A percentile compares a stretch with the other conserved stretches of the same genome.
These are phyloP conservation scores for Medicago arabica DNA, from an alignment of 306 rosid species.

Conservation along the genomic window DNA sequence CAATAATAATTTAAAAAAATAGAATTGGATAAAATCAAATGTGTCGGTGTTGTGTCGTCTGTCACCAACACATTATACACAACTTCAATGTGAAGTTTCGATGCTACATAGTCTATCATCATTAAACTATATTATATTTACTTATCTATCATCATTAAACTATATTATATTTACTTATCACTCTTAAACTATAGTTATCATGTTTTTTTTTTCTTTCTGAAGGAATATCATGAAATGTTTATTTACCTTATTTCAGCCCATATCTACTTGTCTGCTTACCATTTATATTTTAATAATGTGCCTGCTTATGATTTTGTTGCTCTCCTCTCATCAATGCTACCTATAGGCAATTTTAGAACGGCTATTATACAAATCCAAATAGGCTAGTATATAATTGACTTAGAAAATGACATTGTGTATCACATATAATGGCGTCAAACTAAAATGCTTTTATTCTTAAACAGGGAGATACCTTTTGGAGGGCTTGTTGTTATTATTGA, in stretches of 20 bases:
- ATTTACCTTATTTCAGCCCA: background rate
- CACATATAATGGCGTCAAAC: too few relatives aligned
- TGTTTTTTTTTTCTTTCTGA: background rate
- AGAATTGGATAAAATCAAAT: too few relatives aligned
- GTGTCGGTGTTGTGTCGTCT: background rate
- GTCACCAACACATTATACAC: background rate
- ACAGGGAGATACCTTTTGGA: too few relatives aligned
- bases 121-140: background rate
- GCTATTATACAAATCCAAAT: background rate
- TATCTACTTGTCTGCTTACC: constrained; percentile 11
- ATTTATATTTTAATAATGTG: background rate
- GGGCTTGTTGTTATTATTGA: too few relatives aligned
- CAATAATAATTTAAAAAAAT: too few relatives aligned
- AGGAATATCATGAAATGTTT: background rate
- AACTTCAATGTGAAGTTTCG: background rate
- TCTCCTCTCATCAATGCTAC: background rate
- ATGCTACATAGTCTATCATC: too few relatives aligned
- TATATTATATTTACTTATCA: background rate
- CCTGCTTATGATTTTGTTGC: background rate
- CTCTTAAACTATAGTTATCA: constrained; percentile 5
- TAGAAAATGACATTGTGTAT: background rate
- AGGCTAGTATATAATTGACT: background rate
- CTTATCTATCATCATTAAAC: background rate
- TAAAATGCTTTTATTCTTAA: too few relatives aligned
- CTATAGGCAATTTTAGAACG: background rate